phyloP scores from a whole-genome alignment of 2,329 filamentous ascomycete genomes.

The Fusarium clavum region DNA sequence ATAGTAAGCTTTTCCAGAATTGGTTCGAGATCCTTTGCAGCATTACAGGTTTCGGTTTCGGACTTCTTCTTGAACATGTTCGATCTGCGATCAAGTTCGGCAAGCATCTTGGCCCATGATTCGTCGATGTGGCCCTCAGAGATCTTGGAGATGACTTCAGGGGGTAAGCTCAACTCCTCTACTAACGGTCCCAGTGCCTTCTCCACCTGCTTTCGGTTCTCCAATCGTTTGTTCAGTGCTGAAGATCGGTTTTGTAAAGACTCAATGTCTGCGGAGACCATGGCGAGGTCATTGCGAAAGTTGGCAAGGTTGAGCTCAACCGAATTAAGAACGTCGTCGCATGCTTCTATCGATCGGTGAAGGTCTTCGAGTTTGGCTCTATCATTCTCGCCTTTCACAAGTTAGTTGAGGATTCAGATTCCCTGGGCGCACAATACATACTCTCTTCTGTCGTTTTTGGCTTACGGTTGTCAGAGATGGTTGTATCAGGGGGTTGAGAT shows the following conservation, averaged over 20 bases:
- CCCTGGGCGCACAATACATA: conserved; percentile 55
- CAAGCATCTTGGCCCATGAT: conserved; percentile 83
- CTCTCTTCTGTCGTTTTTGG: conserved; percentile 78
- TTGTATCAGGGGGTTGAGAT: conserved; percentile 45
- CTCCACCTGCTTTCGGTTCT: conserved; percentile 91
- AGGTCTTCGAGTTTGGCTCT: conserved; percentile 89
- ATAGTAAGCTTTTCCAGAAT: conserved; percentile 85
- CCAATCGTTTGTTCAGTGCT: conserved; percentile 83
- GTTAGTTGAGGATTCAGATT: background rate
- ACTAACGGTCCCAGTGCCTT: conserved; percentile 88
- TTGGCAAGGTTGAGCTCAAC: conserved; percentile 92
- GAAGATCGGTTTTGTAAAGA: conserved; percentile 88
- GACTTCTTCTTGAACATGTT: conserved; percentile 76
- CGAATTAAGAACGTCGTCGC: conserved; percentile 91
- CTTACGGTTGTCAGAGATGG: conserved; percentile 53
- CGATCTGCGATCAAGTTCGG: conserved; percentile 84
- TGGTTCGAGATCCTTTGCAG: conserved; percentile 84
- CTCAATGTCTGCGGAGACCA: conserved; percentile 95
- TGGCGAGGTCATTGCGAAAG: conserved; percentile 92
- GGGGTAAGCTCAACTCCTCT: conserved; percentile 90
- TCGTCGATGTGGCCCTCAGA: conserved; percentile 91
- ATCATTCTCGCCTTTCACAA: conserved; percentile 75
- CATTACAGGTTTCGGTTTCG: conserved; percentile 74
- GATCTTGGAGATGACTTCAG: conserved; percentile 84
- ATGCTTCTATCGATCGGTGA: conserved; percentile 87